phyloP scores from a whole-genome alignment of 2,329 filamentous ascomycete species.

The Zalaria obscura region DNA sequence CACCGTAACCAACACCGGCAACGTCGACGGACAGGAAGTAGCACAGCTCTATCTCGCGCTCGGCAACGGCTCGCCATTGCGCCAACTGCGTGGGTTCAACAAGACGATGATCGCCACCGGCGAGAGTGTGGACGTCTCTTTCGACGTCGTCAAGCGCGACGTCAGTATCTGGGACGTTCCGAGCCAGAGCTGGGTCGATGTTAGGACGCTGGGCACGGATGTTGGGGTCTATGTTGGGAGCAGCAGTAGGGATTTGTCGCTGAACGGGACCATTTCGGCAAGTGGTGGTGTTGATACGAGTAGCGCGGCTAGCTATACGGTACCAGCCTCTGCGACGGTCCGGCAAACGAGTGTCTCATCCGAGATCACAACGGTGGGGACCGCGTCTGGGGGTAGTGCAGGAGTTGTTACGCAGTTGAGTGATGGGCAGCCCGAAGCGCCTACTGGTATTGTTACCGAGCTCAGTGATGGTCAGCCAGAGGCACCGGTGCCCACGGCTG shows the following conservation, averaged over 20 bases:
- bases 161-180: conserved; percentile 26
- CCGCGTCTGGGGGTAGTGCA: no score
- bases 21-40: conserved; percentile 32
- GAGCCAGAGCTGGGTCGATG: conserved; percentile 23
- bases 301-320: background rate
- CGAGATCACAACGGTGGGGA: no score
- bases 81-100: conserved; percentile 27
- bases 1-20: conserved; percentile 37
- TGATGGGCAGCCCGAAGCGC: no score
- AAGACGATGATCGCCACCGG: conserved; percentile 20
- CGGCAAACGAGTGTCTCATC: no score
- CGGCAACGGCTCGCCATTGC: conserved; percentile 27
- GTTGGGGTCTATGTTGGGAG: background rate
- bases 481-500: no score
- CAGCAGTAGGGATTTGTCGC: background rate
- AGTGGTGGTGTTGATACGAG: background rate
- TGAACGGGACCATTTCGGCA: background rate
- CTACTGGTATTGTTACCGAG: no score
- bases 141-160: conserved; percentile 25
- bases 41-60: conserved; percentile 42
- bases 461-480: no score
- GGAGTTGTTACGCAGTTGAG: no score
- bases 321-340: background rate
- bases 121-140: conserved; percentile 14
- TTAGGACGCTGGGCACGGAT: background rate